Conservation (phyloP, 306 rosid species). For the Trifolium fragiferum region DNA sequence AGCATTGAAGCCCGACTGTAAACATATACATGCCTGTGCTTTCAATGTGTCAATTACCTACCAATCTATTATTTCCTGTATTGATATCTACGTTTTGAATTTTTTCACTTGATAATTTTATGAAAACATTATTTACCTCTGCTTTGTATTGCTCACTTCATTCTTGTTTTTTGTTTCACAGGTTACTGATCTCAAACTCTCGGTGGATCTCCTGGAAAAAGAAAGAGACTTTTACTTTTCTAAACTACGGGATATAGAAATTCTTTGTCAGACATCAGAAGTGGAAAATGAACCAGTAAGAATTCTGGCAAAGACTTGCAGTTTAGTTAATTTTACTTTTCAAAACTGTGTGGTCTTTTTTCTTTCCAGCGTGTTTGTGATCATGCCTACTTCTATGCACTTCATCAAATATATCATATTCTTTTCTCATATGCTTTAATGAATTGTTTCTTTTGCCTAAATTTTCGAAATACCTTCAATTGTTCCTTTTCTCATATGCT, state of each 20-base stretch:
- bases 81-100: background rate
- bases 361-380: background rate
- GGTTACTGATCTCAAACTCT: conserved; percentile 84
- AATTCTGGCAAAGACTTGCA: conserved; percentile 33
- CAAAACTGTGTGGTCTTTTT: background rate
- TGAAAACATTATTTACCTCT: conserved; percentile 3
- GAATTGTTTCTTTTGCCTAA: conserved; percentile 2
- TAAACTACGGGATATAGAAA: conserved; percentile 90
- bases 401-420: background rate
- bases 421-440: background rate
- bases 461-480: conserved; percentile 2
- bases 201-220: conserved; percentile 90
- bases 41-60: background rate
- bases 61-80: conserved; percentile 23
- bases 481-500: background rate
- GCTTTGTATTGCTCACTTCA: conserved; percentile 19
- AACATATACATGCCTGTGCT: conserved; percentile 1
- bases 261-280: conserved; percentile 83
- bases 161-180: conserved; percentile 49
- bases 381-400: background rate
- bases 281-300: conserved; percentile 85
- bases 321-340: conserved; percentile 11
- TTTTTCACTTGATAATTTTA: conserved; percentile 28
- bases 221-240: conserved; percentile 97
- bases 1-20: conserved; percentile 16